Conservation (phyloP, 2,329 filamentous ascomycete genomes). For the Seiridium cupressi region DNA sequence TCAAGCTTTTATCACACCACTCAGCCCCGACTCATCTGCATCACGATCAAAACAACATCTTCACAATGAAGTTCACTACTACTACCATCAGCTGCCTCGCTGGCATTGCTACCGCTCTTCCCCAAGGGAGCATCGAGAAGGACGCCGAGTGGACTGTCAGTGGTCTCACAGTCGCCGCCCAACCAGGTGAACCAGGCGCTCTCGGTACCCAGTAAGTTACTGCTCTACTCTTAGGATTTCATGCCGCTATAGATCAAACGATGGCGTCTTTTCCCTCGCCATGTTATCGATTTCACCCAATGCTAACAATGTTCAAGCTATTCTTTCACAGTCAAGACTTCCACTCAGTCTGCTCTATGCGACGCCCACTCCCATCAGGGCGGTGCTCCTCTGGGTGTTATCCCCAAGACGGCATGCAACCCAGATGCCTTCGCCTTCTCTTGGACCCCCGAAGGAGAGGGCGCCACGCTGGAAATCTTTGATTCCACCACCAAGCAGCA, state of each 20-base stretch:
- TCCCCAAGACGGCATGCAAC: background rate
- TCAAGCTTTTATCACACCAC: background rate
- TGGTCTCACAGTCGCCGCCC: background rate
- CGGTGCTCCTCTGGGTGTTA: background rate
- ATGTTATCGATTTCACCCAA: too few relatives aligned
- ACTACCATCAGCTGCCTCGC: background rate
- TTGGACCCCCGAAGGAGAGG: background rate
- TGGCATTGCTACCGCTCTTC: background rate
- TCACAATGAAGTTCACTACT: background rate
- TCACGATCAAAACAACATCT: too few relatives aligned
- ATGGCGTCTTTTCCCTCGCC: too few relatives aligned
- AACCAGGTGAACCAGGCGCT: background rate
- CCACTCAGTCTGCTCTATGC: background rate
- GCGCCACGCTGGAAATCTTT: background rate
- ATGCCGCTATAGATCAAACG: too few relatives aligned
- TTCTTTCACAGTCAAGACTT: background rate
- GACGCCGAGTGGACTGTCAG: background rate
- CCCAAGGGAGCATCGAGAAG: background rate
- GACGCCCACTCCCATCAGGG: background rate
- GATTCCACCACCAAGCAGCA: background rate
- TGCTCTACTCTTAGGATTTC: background rate
- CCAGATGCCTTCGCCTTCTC: background rate
- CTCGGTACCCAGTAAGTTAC: background rate
- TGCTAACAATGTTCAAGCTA: background rate
- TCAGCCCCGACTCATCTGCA: too few relatives aligned